phyloP scores from a whole-genome alignment of 2,329 filamentous ascomycete genomes.

The Verticillium nubilum region DNA sequence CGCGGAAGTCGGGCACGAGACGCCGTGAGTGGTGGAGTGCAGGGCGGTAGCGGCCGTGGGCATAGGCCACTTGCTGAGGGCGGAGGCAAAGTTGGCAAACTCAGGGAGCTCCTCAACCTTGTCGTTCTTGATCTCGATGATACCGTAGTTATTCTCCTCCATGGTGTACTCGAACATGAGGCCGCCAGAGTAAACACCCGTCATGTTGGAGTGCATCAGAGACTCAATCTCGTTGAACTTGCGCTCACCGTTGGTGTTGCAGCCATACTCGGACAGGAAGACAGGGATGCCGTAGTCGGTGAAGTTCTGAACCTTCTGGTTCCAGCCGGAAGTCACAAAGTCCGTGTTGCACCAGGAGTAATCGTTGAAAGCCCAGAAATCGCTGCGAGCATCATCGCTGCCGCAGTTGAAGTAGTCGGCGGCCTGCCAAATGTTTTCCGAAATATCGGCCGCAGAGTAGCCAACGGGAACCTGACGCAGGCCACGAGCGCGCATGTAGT shows the following conservation, averaged over 20 bases:
- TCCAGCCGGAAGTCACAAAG: slow-evolving; percentile 71
- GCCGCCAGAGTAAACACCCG: slow-evolving; percentile 85
- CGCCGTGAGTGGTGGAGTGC: slow-evolving; percentile 38
- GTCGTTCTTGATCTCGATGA: slow-evolving; percentile 59
- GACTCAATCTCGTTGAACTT: slow-evolving; percentile 74
- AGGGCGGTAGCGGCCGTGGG: slow-evolving; percentile 45
- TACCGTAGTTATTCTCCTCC: slow-evolving; percentile 74
- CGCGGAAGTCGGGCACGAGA: slow-evolving; percentile 44
- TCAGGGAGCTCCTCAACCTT: slow-evolving; percentile 55
- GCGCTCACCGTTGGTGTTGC: slow-evolving; percentile 69
- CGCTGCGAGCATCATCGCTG: slow-evolving; percentile 72
- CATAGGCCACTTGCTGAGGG: slow-evolving; percentile 41
- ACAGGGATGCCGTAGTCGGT: slow-evolving; percentile 81
- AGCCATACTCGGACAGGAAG: slow-evolving; percentile 95
- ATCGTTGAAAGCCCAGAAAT: slow-evolving; percentile 88
- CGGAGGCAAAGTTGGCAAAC: slow-evolving; percentile 49
- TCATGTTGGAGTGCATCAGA: slow-evolving; percentile 82
- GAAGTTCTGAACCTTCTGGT: slow-evolving; percentile 83
- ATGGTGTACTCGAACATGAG: slow-evolving; percentile 92
- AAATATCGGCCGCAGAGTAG: slow-evolving; percentile 75
- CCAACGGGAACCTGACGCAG: slow-evolving; percentile 66
- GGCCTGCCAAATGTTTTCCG: slow-evolving; percentile 79
- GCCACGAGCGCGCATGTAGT: slow-evolving; percentile 58
- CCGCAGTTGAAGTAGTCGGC: slow-evolving; percentile 94
- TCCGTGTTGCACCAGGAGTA: slow-evolving; percentile 79